Percentiles rank a stretch among this genome's conserved stretches.
Evolutionary conservation across 495 filamentous ascomycete species (phyloP).

Genomic region (Lasiosphaeria ovina): DNA sequence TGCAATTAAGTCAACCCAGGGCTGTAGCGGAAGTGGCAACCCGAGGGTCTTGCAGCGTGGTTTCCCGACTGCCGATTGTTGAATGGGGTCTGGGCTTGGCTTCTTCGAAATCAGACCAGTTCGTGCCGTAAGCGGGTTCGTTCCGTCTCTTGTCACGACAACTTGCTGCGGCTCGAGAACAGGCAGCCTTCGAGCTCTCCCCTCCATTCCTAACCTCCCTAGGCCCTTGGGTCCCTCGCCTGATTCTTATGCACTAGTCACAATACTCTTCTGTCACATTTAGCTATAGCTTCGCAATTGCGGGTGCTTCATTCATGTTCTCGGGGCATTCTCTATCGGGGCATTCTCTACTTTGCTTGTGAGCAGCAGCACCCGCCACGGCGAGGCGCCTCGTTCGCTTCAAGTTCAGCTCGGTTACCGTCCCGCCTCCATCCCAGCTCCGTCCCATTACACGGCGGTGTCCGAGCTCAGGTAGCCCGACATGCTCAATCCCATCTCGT

Average conservation of each 20-base stretch:
- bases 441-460: neutral
- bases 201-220: neutral
- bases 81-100: too few relatives aligned
- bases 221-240: neutral
- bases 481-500: constrained; percentile 49
- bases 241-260: neutral
- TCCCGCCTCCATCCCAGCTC: neutral
- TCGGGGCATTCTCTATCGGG: constrained; percentile 6
- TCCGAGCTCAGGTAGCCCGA: constrained; percentile 1
- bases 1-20: neutral
- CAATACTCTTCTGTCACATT: neutral
- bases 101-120: too few relatives aligned
- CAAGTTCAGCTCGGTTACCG: neutral
- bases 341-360: constrained; percentile 4
- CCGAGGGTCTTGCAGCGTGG: neutral
- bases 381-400: neutral
- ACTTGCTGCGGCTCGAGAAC: too few relatives aligned
- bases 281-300: neutral
- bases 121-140: too few relatives aligned
- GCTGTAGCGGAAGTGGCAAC: neutral
- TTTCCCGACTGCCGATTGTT: neutral
- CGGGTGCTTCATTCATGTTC: neutral
- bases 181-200: neutral
- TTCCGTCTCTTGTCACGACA: too few relatives aligned
- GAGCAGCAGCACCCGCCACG: constrained; percentile 3